phyloP scores from a whole-genome alignment of 2,329 filamentous ascomycete species.

The Lasiodiplodia theobromae region DNA sequence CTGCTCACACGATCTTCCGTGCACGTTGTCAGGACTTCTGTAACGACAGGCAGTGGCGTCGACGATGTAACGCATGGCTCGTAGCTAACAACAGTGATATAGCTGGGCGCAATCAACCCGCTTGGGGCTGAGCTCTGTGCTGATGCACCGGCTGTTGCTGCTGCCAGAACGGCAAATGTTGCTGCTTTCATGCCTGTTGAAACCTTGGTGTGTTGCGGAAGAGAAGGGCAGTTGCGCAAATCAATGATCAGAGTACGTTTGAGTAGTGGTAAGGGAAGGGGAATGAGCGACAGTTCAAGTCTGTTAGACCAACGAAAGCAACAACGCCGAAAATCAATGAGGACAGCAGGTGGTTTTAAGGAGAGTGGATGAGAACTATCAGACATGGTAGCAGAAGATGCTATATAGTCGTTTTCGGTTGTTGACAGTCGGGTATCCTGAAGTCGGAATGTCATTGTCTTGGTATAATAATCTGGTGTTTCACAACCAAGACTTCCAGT shows the following conservation, averaged over 20 bases:
- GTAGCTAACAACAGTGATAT: slow-evolving; percentile 25
- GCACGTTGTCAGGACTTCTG: slow-evolving; percentile 39
- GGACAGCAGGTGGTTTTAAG: slow-evolving; percentile 2
- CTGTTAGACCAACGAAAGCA: not conserved
- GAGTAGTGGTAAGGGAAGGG: not conserved
- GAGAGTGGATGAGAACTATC: slow-evolving; percentile 8
- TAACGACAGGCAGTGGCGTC: slow-evolving; percentile 32
- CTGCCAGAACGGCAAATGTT: slow-evolving; percentile 19
- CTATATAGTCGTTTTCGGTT: slow-evolving; percentile 27
- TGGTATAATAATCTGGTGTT: slow-evolving; percentile 19
- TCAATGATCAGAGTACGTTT: not conserved
- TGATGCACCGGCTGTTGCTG: slow-evolving; percentile 9
- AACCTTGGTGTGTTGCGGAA: not conserved
- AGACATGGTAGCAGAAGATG: not conserved
- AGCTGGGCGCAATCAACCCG: slow-evolving; percentile 9
- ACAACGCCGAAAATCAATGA: not conserved
- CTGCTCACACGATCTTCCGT: not conserved
- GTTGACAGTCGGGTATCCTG: slow-evolving; percentile 5
- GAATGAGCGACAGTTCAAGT: slow-evolving; percentile 9
- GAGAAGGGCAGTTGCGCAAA: not conserved
- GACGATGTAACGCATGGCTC: slow-evolving; percentile 10
- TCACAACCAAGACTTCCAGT: slow-evolving; percentile 13
- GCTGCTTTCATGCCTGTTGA: slow-evolving; percentile 18
- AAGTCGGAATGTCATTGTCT: slow-evolving; percentile 21
- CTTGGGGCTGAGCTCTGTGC: slow-evolving; percentile 8